Base-by-base conservation (phyloP, 73 alveolate genomes). In the Paramecium sonneborni region DNA sequence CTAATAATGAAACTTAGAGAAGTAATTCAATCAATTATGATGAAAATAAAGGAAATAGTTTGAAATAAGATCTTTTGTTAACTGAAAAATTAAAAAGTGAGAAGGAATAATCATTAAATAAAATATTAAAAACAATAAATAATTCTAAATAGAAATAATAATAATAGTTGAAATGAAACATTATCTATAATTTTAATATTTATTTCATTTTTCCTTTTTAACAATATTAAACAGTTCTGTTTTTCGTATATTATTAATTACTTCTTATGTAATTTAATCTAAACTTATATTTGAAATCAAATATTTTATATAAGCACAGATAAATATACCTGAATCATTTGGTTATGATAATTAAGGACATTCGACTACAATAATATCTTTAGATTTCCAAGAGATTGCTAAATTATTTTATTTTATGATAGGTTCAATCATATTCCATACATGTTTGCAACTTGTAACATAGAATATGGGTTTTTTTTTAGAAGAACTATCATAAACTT, bases 391-490 rank as follows among this genome's bases (percentile, higher is more conserved):
- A 43, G 37, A 20, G 14, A 79, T 30, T 14, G 44, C 24, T 21
- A 43, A 26, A 79, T 79, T 79, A 26, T 41, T 1, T 38, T 23
- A 12, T 34, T 79, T 41, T 18, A 43, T 2, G 15, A 79, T 43
- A 20, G 69, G 28, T 41, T 79, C 90, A 43, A 79, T 20, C 34
- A 23, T 15, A 46, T 10, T 79, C 90, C 90, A 79, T 41, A 46
- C 35, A 32, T 43, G 48, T 21, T 79, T 79, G 30, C 90, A 79
- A 38, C 9, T 38, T 7, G 69, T 38, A 24, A 24, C 69, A 79
- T 79, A 79, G 41, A 79, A 79, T 79, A 79, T 79, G n/a, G 76
- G 28, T 12, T 79, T 79, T 21, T 79, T 79, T 46, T 79, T 79
- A 5, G 90, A 79, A 18, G 20, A 39, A 20, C 74, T 24, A 46